phyloP scores from a whole-genome alignment of 1,139 yeast genomes.

The Yamadazyma trypodendri region DNA sequence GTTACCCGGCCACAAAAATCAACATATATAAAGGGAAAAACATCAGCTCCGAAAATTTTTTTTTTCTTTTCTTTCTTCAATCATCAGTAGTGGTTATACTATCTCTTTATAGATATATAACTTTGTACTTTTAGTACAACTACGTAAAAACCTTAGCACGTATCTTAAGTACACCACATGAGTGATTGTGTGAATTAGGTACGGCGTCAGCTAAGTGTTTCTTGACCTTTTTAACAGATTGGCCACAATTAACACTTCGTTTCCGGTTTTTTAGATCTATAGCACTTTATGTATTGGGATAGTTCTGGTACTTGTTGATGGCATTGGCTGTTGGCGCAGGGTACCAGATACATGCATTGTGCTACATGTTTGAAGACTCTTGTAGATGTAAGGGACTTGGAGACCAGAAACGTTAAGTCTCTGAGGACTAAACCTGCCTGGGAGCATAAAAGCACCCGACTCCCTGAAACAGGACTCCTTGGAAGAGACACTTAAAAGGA shows the following conservation, averaged over 20 bases:
- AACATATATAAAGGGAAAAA: background rate
- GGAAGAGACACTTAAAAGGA: too few relatives aligned
- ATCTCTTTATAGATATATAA: slow-evolving; percentile 53
- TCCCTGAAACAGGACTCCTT: too few relatives aligned
- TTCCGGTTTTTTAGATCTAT: slow-evolving; percentile 71
- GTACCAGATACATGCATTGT: slow-evolving; percentile 43
- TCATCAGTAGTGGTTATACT: slow-evolving; percentile 77
- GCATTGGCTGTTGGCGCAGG: slow-evolving; percentile 9
- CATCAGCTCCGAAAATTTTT: slow-evolving; percentile 8
- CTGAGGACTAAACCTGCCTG: too few relatives aligned
- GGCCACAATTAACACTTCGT: slow-evolving; percentile 71
- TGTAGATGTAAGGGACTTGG: background rate
- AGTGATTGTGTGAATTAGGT: slow-evolving; percentile 36
- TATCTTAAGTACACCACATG: slow-evolving; percentile 31
- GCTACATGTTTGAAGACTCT: slow-evolving; percentile 34
- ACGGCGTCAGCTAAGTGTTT: slow-evolving; percentile 50
- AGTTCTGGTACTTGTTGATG: slow-evolving; percentile 14
- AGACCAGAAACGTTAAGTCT: too few relatives aligned
- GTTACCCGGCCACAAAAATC: background rate
- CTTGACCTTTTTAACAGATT: slow-evolving; percentile 59
- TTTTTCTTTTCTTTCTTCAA: slow-evolving; percentile 17
- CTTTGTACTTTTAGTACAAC: slow-evolving; percentile 34
- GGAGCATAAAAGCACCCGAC: background rate
- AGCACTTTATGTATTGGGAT: slow-evolving; percentile 22
- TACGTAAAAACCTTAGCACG: slow-evolving; percentile 55